Conservation (phyloP, 495 filamentous ascomycete species). For the Penicillium flavigenum region DNA sequence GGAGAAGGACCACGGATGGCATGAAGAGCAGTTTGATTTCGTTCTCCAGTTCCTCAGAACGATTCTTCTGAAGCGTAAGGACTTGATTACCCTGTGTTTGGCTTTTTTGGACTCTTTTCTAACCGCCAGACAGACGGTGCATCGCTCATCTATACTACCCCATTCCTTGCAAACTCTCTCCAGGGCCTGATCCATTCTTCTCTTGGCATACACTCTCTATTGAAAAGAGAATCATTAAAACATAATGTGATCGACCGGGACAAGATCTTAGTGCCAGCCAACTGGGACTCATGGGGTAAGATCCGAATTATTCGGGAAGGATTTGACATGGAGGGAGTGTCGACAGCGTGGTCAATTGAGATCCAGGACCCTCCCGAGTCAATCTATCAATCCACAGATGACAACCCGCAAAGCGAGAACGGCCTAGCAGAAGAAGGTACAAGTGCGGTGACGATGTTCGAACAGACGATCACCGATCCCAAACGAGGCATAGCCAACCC, state of each 20-base stretch:
- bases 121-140: slow-evolving; percentile 65
- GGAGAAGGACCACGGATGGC: slow-evolving; percentile 86
- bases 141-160: slow-evolving; percentile 86
- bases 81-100: neutral
- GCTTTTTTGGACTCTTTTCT: slow-evolving; percentile 16
- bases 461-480: slow-evolving; percentile 74
- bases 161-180: slow-evolving; percentile 73
- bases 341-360: slow-evolving; percentile 80
- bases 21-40: slow-evolving; percentile 90
- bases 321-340: slow-evolving; percentile 87
- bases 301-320: slow-evolving; percentile 91
- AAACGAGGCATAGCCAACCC: slow-evolving; percentile 55
- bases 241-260: slow-evolving; percentile 96
- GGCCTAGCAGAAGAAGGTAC: slow-evolving; percentile 42
- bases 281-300: slow-evolving; percentile 99
- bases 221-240: slow-evolving; percentile 79
- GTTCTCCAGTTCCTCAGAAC: slow-evolving; percentile 86
- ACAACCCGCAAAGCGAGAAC: slow-evolving; percentile 20
- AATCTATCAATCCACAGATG: slow-evolving; percentile 24
- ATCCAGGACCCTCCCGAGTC: slow-evolving; percentile 57
- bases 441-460: slow-evolving; percentile 69
- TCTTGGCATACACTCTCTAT: slow-evolving; percentile 83
- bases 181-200: slow-evolving; percentile 83
- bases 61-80: slow-evolving; percentile 78
- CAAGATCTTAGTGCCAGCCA: slow-evolving; percentile 88